Percentiles rank a stretch among this genome's conserved stretches.
phyloP scores from a whole-genome alignment of 169 alveolate species.

The Eimeria maxima region DNA sequence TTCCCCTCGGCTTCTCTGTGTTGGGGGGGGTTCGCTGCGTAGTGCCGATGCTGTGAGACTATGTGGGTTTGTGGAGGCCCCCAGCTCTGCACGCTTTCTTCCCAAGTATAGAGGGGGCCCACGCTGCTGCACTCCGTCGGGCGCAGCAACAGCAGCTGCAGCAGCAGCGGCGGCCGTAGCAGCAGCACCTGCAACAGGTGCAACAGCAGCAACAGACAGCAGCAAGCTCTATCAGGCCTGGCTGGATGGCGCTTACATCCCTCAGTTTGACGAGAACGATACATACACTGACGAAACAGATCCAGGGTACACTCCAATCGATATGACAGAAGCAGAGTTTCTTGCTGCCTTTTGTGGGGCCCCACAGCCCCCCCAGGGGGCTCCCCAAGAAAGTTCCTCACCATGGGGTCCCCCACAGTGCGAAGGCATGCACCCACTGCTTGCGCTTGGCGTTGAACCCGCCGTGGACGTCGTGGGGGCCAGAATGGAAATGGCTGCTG shows the following conservation, averaged over 20 bases:
- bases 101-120: conserved; percentile 54
- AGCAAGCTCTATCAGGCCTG: conserved; percentile 34
- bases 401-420: conserved; percentile 29
- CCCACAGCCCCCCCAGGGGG: conserved; percentile 9
- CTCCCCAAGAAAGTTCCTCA: conserved; percentile 21
- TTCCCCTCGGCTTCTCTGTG: conserved; percentile 47
- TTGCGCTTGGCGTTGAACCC: conserved; percentile 45
- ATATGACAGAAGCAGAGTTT: conserved; percentile 27
- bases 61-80: conserved; percentile 51
- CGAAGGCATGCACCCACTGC: conserved; percentile 44
- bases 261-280: conserved; percentile 58
- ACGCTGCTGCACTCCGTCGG: conserved; percentile 56
- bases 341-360: conserved; percentile 73
- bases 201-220: conserved; percentile 26
- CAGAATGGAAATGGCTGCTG: conserved; percentile 73
- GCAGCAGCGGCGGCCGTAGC: conserved; percentile 58
- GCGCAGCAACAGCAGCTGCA: conserved; percentile 69
- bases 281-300: conserved; percentile 49
- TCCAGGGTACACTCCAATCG: conserved; percentile 44
- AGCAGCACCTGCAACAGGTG: conserved; percentile 22
- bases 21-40: conserved; percentile 26
- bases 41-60: conserved; percentile 63
- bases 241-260: conserved; percentile 61
- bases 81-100: conserved; percentile 48
- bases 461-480: conserved; percentile 64